Evolutionary conservation across 2,329 filamentous ascomycete genomes (phyloP).

Genomic region (Fusarium chaquense): DNA sequence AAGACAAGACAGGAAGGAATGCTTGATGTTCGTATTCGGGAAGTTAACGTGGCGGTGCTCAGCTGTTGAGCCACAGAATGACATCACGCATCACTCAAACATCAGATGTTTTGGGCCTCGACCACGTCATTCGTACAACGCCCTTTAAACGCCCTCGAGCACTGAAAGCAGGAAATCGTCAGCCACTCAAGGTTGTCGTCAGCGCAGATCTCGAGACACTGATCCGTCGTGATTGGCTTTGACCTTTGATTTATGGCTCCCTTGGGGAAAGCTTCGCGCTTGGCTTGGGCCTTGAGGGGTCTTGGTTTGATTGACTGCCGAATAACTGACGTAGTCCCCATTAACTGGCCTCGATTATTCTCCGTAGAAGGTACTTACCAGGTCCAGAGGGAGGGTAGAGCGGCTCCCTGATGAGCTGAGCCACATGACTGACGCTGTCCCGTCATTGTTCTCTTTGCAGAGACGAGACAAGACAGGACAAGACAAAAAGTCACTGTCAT

Average conservation of each 20-base stretch:
- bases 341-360: conserved; percentile 28
- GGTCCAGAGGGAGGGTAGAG: not conserved
- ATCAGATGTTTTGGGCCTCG: conserved; percentile 25
- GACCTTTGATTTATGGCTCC: not conserved
- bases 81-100: conserved; percentile 30
- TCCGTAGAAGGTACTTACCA: not conserved
- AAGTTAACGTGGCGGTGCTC: not conserved
- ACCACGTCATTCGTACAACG: conserved; percentile 36
- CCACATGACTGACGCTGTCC: conserved; percentile 30
- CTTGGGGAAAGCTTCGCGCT: conserved; percentile 36
- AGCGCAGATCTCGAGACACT: conserved; percentile 25
- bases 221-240: conserved; percentile 24
- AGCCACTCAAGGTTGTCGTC: conserved; percentile 41
- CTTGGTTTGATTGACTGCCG: conserved; percentile 34
- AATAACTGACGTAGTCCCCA: conserved; percentile 33
- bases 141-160: conserved; percentile 7
- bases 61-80: conserved; percentile 27
- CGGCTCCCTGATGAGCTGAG: conserved; percentile 14
- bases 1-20: conserved; percentile 14
- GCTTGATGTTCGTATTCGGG: conserved; percentile 26
- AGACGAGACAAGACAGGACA: not conserved
- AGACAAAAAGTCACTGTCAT: conserved; percentile 29
- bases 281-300: not conserved
- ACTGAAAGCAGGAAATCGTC: conserved; percentile 25
- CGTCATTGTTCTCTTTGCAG: conserved; percentile 18